Conservation (phyloP, 345 rosid species). For the Lumnitzera littorea region DNA sequence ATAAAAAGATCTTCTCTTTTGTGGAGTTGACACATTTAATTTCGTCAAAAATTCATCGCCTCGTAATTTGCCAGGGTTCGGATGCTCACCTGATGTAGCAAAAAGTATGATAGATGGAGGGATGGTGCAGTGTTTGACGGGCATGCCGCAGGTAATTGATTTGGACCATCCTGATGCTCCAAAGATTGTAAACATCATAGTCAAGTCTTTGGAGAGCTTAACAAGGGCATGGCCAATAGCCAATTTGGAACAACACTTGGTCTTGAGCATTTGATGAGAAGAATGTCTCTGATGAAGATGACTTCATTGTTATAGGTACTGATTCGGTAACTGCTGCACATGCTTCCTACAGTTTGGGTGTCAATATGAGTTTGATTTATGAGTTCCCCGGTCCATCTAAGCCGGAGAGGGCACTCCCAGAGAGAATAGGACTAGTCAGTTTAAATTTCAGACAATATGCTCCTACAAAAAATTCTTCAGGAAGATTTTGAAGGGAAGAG, state of each 20-base stretch:
- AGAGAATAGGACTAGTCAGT: conserved; percentile 23
- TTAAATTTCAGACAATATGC: conserved; percentile 16
- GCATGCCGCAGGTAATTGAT: conserved; percentile 78
- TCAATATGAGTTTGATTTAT: conserved; percentile 72
- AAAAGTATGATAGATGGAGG: conserved; percentile 95
- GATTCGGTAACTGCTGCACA: conserved; percentile 86
- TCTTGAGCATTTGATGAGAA: conserved; percentile 33
- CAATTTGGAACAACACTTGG: too few species aligned
- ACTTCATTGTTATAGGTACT: conserved; percentile 86
- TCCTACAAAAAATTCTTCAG: conserved; percentile 18
- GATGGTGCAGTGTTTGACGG: conserved; percentile 66
- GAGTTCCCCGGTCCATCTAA: conserved; percentile 59
- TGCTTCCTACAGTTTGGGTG: conserved; percentile 69
- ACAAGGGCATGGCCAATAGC: conserved; percentile 80
- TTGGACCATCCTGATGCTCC: conserved; percentile 97
- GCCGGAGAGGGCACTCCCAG: conserved; percentile 44
- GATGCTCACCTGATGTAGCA: conserved; percentile 88
- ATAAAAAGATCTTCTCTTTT: conserved; percentile 67
- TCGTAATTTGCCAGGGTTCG: conserved; percentile 70
- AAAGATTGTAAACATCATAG: conserved; percentile 71
- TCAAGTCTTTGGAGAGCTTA: conserved; percentile 79
- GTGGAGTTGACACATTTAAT: conserved; percentile 69
- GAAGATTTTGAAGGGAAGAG: conserved; percentile 21
- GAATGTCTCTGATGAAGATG: conserved; percentile 58
- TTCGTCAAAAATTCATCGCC: conserved; percentile 81